Base-by-base conservation (phyloP, 345 rosid species). In the Brassica nigra region DNA sequence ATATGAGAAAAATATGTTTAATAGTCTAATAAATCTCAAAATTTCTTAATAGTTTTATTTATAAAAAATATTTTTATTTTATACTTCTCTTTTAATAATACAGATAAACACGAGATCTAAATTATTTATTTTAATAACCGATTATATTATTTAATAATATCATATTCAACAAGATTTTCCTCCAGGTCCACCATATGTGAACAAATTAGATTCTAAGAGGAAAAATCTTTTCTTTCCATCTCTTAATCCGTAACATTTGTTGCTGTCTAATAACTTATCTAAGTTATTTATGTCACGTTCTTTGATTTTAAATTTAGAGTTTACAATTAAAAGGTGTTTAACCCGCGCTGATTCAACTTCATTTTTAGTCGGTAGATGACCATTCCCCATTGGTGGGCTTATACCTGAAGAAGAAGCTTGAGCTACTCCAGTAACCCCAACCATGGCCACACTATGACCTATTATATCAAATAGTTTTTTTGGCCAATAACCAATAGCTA, bases 341-440 rank as follows among this genome's bases (percentile, higher is more conserved):
- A 42, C 49, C 5, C 49, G 49, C 49, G 49, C 49, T 42, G 49
- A 42, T 42, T 42, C 49, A 42, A 2, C 14, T 42, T 42, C 49
- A 10, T 37, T 14, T 66, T 23, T 0, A 20, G 8, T 44, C 29
- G 73, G 79, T n/a, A 67, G 2, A 2, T 66, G 59, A 68, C 73
- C 79, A 68, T 68, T 76, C 5, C 67, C 73, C 79, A 76, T 76
- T 57, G 79, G 79, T 68, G 68, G 79, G 1, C 74, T 76, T 57
- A 2, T 10, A 6, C 61, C 73, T 0, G 70, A 58, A 55, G 79
- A 67, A 67, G 79, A 67, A 76, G 79, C 58, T 0, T 37, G 71
- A 0, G 58, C 79, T 16, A 6, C 23, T 55, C 79, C 73, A 3
- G 2, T 4, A 59, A 68, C 73, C 58, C 67, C 79, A 68, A 76